Conservation (phyloP, 2,329 filamentous ascomycete species). For the Aspergillus amoenus region DNA sequence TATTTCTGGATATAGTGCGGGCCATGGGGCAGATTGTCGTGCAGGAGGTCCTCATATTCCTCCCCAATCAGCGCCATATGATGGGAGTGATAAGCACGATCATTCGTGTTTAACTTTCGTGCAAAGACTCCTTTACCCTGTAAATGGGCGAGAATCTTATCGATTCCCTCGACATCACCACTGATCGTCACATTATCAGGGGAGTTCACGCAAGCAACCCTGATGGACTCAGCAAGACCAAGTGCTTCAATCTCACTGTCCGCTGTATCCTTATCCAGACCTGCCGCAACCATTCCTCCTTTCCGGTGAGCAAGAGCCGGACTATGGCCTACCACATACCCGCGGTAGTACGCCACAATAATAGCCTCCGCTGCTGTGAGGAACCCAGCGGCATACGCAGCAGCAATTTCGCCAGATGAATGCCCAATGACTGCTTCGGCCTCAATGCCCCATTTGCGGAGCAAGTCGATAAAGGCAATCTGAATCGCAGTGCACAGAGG, state of each 20-base stretch:
- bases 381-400: not conserved
- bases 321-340: not conserved
- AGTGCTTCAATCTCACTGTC: not conserved
- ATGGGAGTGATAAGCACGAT: slow-evolving; percentile 47
- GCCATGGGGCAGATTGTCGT: not conserved
- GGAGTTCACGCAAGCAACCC: slow-evolving; percentile 42
- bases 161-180: slow-evolving; percentile 41
- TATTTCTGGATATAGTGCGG: not conserved
- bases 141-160: slow-evolving; percentile 30
- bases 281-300: not conserved
- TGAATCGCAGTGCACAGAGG: slow-evolving; percentile 29
- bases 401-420: slow-evolving; percentile 51
- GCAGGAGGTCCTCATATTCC: not conserved
- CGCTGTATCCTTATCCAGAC: not conserved
- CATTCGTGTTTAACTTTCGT: slow-evolving; percentile 38
- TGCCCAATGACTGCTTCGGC: slow-evolving; percentile 47
- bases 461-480: slow-evolving; percentile 27
- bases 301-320: not conserved
- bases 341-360: not conserved
- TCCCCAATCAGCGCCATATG: slow-evolving; percentile 36
- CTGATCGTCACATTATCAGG: slow-evolving; percentile 46
- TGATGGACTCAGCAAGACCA: slow-evolving; percentile 18
- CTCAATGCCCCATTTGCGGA: slow-evolving; percentile 31
- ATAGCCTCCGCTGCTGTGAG: not conserved
- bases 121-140: slow-evolving; percentile 33